Evolutionary conservation across 2,329 filamentous ascomycete species (phyloP), one percentile per base, ranked within the genome.

Genomic region (Volutella citrinella): DNA sequence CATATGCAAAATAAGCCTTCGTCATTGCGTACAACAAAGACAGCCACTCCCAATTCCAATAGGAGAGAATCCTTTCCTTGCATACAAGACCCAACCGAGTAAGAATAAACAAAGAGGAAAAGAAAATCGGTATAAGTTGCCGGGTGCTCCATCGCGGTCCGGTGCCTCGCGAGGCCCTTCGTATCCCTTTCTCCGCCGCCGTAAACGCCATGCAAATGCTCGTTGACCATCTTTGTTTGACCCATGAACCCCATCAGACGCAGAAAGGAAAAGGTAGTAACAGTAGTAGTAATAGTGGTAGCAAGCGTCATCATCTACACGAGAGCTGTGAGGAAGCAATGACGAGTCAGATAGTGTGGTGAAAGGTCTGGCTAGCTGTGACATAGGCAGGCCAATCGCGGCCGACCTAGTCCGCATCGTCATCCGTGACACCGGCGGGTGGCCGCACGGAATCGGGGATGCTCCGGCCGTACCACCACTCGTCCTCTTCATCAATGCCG

Each of bases 381-480:
- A n/a, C n/a, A n/a, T n/a, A n/a, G n/a, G n/a, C n/a, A 34, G 32
- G 32, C 42, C 29, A 32, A 40, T 20, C 27, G 32, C 24, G 28
- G 32, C 27, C 36, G 25, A 18, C 40, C 51, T 43, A 63, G 35
- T 65, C 61, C 20, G 62, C 59, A 43, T 78, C 75, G 38, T 78
- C 74, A 43, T 77, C 72, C 35, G 70, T 71, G 15, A 65, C 65
- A 40, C 70, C 68, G 2, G 44, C 40, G 10, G 71, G 67, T 22
- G 74, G 74, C 22, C 69, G 66, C 28, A 78, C 65, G n/a, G 72
- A 74, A 19, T 73, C 72, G n/a, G 72, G 68, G 3, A 69, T 66
- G 20, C 59, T 62, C 32, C 67, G 68, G 27, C 76, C 75, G 46
- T 80, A 80, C 64, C 72, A 71, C 76, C 78, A 82, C 45, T 80